Conservation (phyloP, 345 rosid genomes). For the Mangifera indica region DNA sequence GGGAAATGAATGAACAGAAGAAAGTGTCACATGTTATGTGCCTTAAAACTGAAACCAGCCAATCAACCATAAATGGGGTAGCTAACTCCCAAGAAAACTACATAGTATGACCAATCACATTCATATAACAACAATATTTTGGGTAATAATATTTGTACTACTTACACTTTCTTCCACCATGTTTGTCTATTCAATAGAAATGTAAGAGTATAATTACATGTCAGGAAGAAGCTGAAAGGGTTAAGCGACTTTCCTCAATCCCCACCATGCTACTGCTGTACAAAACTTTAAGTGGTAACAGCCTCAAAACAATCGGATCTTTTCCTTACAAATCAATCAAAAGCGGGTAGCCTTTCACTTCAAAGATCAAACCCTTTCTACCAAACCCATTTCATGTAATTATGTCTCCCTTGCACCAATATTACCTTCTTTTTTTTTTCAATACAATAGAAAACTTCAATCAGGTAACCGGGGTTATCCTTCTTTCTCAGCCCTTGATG, state of each 20-base stretch:
- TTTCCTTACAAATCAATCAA: constrained; percentile 12
- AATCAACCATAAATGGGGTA: too few species aligned
- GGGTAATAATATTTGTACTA: background rate
- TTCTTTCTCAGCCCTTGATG: constrained; percentile 54
- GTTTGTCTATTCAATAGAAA: constrained; percentile 8
- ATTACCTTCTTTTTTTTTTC: constrained; percentile 16
- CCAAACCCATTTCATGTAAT: constrained; percentile 49
- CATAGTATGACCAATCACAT: constrained; percentile 8
- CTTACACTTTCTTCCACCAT: constrained; percentile 9
- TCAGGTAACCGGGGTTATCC: constrained; percentile 49
- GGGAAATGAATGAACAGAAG: too few species aligned
- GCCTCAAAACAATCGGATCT: constrained; percentile 17
- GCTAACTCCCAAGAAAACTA: too few species aligned
- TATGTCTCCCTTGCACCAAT: constrained; percentile 34
- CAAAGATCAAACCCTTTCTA: constrained; percentile 37
- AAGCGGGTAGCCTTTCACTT: background rate
- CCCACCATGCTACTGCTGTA: constrained; percentile 22
- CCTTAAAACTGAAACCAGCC: too few species aligned
- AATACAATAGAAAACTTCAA: constrained; percentile 34
- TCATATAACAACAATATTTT: constrained; percentile 19
- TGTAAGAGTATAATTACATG: constrained; percentile 46
- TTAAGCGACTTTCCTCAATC: constrained; percentile 17
- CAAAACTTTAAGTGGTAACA: constrained; percentile 20
- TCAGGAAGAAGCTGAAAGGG: constrained; percentile 53
- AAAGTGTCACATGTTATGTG: too few species aligned